Percentiles rank a stretch among this genome's conserved stretches.
These are phyloP conservation scores for Cystobasidium tubakii DNA, from an alignment of 768 basidiomycete genomes.

Conservation along the genomic window DNA sequence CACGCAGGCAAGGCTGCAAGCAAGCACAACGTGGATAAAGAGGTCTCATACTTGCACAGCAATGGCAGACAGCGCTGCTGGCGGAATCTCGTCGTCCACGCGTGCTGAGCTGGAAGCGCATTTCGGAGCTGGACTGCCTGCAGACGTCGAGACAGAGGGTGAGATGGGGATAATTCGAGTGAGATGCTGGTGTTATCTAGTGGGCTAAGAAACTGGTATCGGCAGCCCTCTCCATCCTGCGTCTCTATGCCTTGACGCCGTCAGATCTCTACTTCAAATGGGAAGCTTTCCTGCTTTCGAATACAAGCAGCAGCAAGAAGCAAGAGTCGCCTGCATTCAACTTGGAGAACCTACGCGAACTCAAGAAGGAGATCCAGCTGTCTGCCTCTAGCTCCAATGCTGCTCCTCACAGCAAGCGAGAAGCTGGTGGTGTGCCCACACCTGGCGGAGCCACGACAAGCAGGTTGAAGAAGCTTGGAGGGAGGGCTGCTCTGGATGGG, in stretches of 20 bases:
- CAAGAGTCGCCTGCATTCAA: conserved; percentile 41
- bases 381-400: conserved; percentile 40
- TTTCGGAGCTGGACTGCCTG: conserved; percentile 13
- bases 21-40: background rate
- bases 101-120: conserved; percentile 9
- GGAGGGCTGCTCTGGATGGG: conserved; percentile 40
- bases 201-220: too few species aligned
- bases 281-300: conserved; percentile 52
- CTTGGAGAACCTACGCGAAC: conserved; percentile 48
- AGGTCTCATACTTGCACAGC: too few species aligned
- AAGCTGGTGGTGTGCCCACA: background rate
- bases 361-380: conserved; percentile 49
- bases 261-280: conserved; percentile 53
- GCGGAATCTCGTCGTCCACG: background rate
- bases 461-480: conserved; percentile 38
- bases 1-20: background rate
- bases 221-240: conserved; percentile 52
- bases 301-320: conserved; percentile 24
- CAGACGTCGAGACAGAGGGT: conserved; percentile 51
- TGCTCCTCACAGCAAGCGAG: background rate
- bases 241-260: conserved; percentile 50
- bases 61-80: background rate
- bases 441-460: conserved; percentile 42
- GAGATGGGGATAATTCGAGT: conserved; percentile 33
- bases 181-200: background rate